These are phyloP conservation scores for Avicennia marina DNA, from an alignment of 257 asterid species.

Conservation along the genomic window DNA sequence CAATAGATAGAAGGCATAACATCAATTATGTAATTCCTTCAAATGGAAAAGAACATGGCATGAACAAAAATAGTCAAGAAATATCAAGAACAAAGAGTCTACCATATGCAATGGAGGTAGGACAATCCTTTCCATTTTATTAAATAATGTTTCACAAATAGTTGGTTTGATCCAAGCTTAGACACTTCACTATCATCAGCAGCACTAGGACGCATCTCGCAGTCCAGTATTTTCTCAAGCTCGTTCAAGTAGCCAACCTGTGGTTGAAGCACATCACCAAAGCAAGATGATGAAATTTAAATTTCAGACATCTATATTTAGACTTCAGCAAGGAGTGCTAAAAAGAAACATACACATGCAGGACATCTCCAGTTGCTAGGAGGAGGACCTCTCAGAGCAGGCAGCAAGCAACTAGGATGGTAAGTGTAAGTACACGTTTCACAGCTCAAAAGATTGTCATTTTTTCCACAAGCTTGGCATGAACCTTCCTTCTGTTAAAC, in stretches of 20 bases:
- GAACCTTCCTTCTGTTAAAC: constrained; percentile 60
- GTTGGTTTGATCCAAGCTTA: constrained; percentile 69
- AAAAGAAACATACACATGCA: constrained; percentile 74
- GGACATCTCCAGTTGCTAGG: constrained; percentile 91
- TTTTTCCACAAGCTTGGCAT: constrained; percentile 78
- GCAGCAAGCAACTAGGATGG: constrained; percentile 83
- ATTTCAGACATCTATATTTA: background rate
- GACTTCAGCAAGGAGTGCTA: constrained; percentile 12
- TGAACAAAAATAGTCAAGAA: too few relatives aligned
- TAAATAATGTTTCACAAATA: constrained; percentile 79
- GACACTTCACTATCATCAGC: constrained; percentile 63
- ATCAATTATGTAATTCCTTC: constrained; percentile 12
- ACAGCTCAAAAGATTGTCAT: constrained; percentile 58
- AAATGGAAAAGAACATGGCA: constrained; percentile 4
- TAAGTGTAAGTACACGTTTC: constrained; percentile 75
- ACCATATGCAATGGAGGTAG: constrained; percentile 95
- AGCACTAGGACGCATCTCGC: constrained; percentile 80
- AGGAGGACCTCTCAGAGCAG: constrained; percentile 53
- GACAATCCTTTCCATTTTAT: constrained; percentile 96
- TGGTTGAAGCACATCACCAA: constrained; percentile 14
- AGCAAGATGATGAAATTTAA: constrained; percentile 15
- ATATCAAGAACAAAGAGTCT: constrained; percentile 18
- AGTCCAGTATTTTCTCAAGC: constrained; percentile 85
- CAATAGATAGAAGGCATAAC: constrained; percentile 2
- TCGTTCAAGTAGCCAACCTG: constrained; percentile 87